Conservation (phyloP, 2,329 filamentous ascomycete species). For the Aureobasidium sp. region DNA sequence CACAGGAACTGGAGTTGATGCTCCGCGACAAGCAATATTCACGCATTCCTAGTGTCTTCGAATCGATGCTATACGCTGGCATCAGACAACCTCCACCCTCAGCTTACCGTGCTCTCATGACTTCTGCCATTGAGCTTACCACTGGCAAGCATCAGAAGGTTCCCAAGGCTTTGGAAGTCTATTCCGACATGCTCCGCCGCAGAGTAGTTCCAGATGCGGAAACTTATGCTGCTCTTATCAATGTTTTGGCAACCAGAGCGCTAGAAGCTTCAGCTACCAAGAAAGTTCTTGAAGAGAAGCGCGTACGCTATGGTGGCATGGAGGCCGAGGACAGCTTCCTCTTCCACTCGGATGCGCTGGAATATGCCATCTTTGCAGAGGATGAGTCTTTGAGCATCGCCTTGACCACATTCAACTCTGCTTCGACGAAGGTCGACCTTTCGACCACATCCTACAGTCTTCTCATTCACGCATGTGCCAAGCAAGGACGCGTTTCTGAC, state of each 20-base stretch:
- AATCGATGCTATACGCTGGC: conserved; percentile 77
- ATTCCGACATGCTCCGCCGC: conserved; percentile 89
- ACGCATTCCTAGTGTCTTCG: conserved; percentile 85
- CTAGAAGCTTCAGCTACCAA: conserved; percentile 70
- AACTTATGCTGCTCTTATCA: conserved; percentile 83
- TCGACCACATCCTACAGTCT: conserved; percentile 77
- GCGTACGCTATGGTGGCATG: conserved; percentile 76
- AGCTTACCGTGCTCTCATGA: conserved; percentile 87
- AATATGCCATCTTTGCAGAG: conserved; percentile 77
- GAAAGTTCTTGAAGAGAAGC: conserved; percentile 69
- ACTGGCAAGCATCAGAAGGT: conserved; percentile 74
- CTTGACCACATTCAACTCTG: conserved; percentile 76
- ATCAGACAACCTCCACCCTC: conserved; percentile 70
- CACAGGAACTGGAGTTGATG: conserved; percentile 70
- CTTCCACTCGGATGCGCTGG: conserved; percentile 79
- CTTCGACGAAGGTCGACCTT: conserved; percentile 59
- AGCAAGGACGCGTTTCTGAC: conserved; percentile 70
- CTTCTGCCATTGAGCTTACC: conserved; percentile 77
- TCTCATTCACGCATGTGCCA: conserved; percentile 80
- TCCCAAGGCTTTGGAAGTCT: conserved; percentile 87
- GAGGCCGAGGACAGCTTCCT: conserved; percentile 80
- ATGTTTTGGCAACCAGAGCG: conserved; percentile 71
- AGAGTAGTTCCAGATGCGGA: conserved; percentile 73
- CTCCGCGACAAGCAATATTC: conserved; percentile 66
- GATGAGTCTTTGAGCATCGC: conserved; percentile 83